These are phyloP conservation scores for Paraphaeosphaeria minitans DNA, from an alignment of 2,329 filamentous ascomycete species.

Conservation along the genomic window DNA sequence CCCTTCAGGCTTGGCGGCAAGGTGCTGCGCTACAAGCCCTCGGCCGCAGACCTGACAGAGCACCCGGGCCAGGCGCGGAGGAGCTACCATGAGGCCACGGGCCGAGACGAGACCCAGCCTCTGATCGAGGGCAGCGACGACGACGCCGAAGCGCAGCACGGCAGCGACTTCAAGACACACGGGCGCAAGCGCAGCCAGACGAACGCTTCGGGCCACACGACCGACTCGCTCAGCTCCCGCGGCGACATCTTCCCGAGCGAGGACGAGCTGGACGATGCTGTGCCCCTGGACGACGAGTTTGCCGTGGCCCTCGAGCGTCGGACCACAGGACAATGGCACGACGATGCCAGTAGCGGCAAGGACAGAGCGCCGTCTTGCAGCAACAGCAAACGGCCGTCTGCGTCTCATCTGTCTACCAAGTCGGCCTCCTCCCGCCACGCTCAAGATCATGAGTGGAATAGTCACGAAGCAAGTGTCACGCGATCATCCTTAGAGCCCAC, in stretches of 20 bases:
- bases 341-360: slow-evolving; percentile 73
- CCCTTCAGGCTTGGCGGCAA: slow-evolving; percentile 83
- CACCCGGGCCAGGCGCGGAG: slow-evolving; percentile 67
- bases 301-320: slow-evolving; percentile 79
- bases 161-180: slow-evolving; percentile 42
- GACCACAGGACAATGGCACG: slow-evolving; percentile 61
- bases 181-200: slow-evolving; percentile 75
- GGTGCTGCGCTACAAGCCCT: slow-evolving; percentile 85
- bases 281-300: slow-evolving; percentile 92
- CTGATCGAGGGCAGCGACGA: slow-evolving; percentile 69
- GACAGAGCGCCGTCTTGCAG: slow-evolving; percentile 54
- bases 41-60: slow-evolving; percentile 87
- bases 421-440: slow-evolving; percentile 55
- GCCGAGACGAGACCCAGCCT: slow-evolving; percentile 67
- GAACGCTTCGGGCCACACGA: slow-evolving; percentile 77
- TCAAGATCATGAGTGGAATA: slow-evolving; percentile 27
- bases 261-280: slow-evolving; percentile 82
- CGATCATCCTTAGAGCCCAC: slow-evolving; percentile 32
- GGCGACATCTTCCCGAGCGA: slow-evolving; percentile 92
- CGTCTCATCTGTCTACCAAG: slow-evolving; percentile 54
- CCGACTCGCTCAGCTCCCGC: slow-evolving; percentile 82
- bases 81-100: slow-evolving; percentile 59
- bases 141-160: slow-evolving; percentile 24
- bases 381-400: slow-evolving; percentile 51
- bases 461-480: slow-evolving; percentile 27